These are phyloP conservation scores for Penicillium sp. DNA, from an alignment of 2,329 filamentous ascomycete genomes.

Conservation along the genomic window DNA sequence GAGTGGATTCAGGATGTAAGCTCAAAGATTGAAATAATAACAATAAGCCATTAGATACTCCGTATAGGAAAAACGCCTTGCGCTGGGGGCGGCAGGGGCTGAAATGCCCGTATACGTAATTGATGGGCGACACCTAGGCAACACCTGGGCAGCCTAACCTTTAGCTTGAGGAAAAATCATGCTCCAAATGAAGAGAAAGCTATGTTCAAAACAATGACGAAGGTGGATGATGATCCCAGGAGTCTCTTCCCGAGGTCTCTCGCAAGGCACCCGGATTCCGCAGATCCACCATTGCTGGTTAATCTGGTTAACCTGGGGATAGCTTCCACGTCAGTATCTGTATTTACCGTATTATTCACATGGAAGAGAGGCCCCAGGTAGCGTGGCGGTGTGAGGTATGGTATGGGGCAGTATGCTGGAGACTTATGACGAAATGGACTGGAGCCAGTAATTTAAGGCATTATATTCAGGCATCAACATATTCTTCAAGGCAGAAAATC, in stretches of 20 bases:
- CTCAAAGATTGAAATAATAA: neutral
- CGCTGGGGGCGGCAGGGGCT: constrained; percentile 4
- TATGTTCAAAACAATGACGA: neutral
- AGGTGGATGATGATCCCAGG: constrained; percentile 1
- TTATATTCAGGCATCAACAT: neutral
- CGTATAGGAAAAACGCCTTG: constrained; percentile 11
- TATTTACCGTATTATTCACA: constrained; percentile 2
- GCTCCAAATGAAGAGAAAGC: neutral
- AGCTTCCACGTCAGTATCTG: neutral
- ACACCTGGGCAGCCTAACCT: neutral
- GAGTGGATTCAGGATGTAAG: neutral
- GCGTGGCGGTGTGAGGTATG: neutral
- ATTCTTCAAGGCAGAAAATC: neutral
- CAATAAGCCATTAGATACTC: constrained; percentile 4
- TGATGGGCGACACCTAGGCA: neutral
- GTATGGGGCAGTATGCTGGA: neutral
- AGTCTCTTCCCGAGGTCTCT: neutral
- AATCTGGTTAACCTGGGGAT: neutral
- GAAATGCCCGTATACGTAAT: neutral
- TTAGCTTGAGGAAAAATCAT: neutral
- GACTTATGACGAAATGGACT: neutral
- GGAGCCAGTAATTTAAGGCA: neutral
- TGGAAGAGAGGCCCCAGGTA: neutral
- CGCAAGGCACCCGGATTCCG: constrained; percentile 12
- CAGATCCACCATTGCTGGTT: neutral